Percentiles rank a stretch among this genome's conserved stretches.
Conservation (phyloP, 2,329 filamentous ascomycete species). For the Pseudophaeomoniella oleicola region DNA sequence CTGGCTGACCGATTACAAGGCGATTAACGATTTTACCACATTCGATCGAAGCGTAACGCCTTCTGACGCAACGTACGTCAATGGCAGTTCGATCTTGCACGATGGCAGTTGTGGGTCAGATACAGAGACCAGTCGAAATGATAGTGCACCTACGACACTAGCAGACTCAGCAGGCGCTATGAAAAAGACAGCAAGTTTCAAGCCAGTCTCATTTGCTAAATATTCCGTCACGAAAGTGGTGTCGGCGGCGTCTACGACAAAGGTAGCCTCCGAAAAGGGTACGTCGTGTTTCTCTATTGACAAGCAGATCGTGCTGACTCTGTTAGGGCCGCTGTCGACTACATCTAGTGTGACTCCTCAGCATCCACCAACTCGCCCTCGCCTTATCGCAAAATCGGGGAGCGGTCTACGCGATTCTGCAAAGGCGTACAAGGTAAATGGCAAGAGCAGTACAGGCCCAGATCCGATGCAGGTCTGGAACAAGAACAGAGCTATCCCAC, state of each 20-base stretch:
- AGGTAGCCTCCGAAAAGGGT: slow-evolving; percentile 40
- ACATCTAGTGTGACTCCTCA: slow-evolving; percentile 21
- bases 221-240: slow-evolving; percentile 50
- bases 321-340: slow-evolving; percentile 17
- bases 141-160: slow-evolving; percentile 24
- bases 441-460: slow-evolving; percentile 36
- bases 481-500: slow-evolving; percentile 43
- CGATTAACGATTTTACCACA: neutral
- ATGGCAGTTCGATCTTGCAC: neutral
- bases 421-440: slow-evolving; percentile 30
- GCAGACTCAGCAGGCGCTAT: slow-evolving; percentile 32
- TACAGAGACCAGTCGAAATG: slow-evolving; percentile 46
- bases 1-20: neutral
- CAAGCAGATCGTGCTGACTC: neutral
- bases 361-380: slow-evolving; percentile 37
- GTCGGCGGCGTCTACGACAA: slow-evolving; percentile 33
- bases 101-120: slow-evolving; percentile 44
- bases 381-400: slow-evolving; percentile 49
- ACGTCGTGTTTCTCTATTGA: slow-evolving; percentile 8
- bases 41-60: neutral
- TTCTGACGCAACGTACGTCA: neutral
- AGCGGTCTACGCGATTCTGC: slow-evolving; percentile 36
- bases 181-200: slow-evolving; percentile 49
- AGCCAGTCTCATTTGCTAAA: slow-evolving; percentile 52
- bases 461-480: slow-evolving; percentile 58